Evolutionary conservation across 1,139 yeast genomes (phyloP).

Genomic region (Taphrina sp.): DNA sequence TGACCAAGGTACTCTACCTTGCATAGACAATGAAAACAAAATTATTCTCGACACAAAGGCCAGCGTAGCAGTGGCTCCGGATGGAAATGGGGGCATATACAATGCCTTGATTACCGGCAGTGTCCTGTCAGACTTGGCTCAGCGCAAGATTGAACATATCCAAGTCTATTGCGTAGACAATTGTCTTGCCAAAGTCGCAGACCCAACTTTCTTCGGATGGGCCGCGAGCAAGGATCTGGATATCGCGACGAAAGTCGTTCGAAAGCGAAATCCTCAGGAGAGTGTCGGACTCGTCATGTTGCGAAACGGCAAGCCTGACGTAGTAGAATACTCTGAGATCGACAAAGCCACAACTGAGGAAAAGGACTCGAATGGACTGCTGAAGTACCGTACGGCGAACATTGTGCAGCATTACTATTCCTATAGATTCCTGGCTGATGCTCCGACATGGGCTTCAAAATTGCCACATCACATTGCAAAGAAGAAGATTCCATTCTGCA

Average conservation of each 20-base stretch:
- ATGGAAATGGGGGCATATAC: slow-evolving; percentile 97
- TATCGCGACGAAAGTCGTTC: slow-evolving; percentile 90
- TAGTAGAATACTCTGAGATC: slow-evolving; percentile 93
- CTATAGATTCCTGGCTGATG: slow-evolving; percentile 60
- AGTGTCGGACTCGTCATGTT: slow-evolving; percentile 88
- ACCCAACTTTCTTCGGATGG: slow-evolving; percentile 88
- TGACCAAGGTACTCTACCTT: slow-evolving; percentile 94
- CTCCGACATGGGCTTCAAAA: slow-evolving; percentile 69
- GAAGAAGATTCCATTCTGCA: slow-evolving; percentile 74
- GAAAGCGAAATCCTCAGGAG: slow-evolving; percentile 84
- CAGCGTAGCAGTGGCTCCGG: slow-evolving; percentile 80
- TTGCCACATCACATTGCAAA: slow-evolving; percentile 92
- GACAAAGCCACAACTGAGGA: slow-evolving; percentile 62
- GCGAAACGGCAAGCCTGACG: slow-evolving; percentile 67
- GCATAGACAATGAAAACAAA: slow-evolving; percentile 72
- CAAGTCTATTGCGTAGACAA: slow-evolving; percentile 98
- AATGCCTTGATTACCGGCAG: slow-evolving; percentile 69
- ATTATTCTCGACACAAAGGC: slow-evolving; percentile 60
- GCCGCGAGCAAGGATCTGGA: slow-evolving; percentile 63
- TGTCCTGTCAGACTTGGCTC: slow-evolving; percentile 63
- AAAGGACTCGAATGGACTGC: slow-evolving; percentile 43
- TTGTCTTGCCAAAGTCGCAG: slow-evolving; percentile 87
- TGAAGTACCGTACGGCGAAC: slow-evolving; percentile 88
- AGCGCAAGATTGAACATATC: slow-evolving; percentile 77
- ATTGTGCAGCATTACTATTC: slow-evolving; percentile 96